Conservation (phyloP, 371 early-diverging fungal species). For the Zancudomyces culisetae region DNA sequence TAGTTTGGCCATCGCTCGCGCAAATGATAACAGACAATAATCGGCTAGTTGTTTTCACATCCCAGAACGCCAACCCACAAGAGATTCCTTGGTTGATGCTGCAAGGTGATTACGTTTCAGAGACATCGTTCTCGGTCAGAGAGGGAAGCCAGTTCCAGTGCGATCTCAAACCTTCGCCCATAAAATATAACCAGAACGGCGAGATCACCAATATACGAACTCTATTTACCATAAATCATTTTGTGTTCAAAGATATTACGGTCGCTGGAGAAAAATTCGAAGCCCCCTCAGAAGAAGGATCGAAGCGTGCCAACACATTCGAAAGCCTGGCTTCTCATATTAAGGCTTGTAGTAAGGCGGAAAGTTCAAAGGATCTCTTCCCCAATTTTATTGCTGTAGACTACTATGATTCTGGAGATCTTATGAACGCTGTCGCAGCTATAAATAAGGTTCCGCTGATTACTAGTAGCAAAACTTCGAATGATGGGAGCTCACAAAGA, state of each 20-base stretch:
- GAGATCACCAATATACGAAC: no score
- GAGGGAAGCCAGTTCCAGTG: slow-evolving; percentile 13
- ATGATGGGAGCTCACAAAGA: no score
- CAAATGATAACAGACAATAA: slow-evolving; percentile 41
- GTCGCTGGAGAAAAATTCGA: slow-evolving; percentile 3
- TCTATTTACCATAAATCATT: slow-evolving; percentile 21
- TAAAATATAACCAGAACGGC: slow-evolving; percentile 2
- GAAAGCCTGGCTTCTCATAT: slow-evolving; percentile 13
- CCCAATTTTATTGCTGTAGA: slow-evolving; percentile 58
- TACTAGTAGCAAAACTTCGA: no score
- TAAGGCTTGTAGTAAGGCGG: slow-evolving; percentile 7
- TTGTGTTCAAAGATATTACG: slow-evolving; percentile 12
- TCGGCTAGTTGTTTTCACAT: slow-evolving; percentile 42
- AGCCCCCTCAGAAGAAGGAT: slow-evolving; percentile 8
- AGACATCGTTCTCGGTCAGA: slow-evolving; percentile 17
- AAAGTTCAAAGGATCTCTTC: slow-evolving; percentile 12
- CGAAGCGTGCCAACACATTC: slow-evolving; percentile 10
- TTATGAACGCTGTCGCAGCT: slow-evolving; percentile 31
- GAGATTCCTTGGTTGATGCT: slow-evolving; percentile 37
- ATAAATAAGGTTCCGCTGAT: slow-evolving; percentile 45
- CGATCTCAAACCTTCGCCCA: not conserved
- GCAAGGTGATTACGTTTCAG: slow-evolving; percentile 14
- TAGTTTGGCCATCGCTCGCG: slow-evolving; percentile 44
- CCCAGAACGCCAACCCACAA: slow-evolving; percentile 29
- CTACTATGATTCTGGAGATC: slow-evolving; percentile 43